Evolutionary conservation across 768 basidiomycete species (phyloP), one percentile per base, ranked within the genome.

Genomic region (Xerocomus spinulosus): DNA sequence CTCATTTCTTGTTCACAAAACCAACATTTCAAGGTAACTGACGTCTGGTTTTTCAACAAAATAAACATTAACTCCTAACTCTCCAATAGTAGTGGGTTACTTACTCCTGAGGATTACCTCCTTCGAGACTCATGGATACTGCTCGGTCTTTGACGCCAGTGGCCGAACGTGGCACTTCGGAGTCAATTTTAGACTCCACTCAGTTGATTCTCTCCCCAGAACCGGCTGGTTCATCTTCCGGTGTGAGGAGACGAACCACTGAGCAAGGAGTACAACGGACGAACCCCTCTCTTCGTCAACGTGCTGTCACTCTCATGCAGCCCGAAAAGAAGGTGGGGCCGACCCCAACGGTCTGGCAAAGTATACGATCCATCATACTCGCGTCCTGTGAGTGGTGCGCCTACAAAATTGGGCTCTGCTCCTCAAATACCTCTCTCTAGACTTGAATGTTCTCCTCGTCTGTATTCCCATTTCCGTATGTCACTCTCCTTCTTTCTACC

Each of bases 391-490:
- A 42, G 76, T 29, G n/a, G 9, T 42, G 21, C 9, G 23, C 33
- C 5, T 13, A 7, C 15, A n/a, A 4, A 14, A 3, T 8, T 17
- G 32, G 15, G 7, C 12, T 25, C 44, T 48, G 12, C 42, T 50
- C 2, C 43, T 60, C 17, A 54, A 24, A 20, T 21, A 0, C 26
- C 37, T 26, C 20, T 23, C 46, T 1, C 33, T 30, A 88, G 87
- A 79, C 73, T 62, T 89, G 8, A 90, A 90, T 56, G 10, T 87
- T n/a, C 67, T 89, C 10, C 72, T 88, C 0, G 53, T 85, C 9
- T 88, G 76, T 58, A 87, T 89, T 23, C 87, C 87, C 2, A 56
- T 88, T 52, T 83, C 87, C 1, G 87, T 68, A 56, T 79, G 63
- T 61, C 5, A 44, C 12, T 0, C 4, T 20, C 12, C 24, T 48